Conservation (phyloP, 2,329 filamentous ascomycete genomes). For the Botrytis aclada region DNA sequence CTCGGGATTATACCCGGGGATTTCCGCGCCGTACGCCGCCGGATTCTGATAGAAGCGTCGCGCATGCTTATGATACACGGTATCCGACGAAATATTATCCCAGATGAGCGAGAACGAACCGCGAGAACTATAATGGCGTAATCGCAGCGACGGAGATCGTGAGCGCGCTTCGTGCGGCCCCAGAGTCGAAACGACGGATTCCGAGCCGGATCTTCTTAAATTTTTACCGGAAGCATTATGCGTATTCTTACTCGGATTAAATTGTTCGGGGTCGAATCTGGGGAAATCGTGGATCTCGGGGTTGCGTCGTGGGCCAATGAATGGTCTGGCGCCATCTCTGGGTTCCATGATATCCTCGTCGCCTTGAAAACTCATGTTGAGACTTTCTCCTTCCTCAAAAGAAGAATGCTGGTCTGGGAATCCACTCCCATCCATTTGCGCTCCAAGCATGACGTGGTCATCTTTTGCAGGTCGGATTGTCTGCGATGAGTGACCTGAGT, state of each 20-base stretch:
- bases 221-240: neutral
- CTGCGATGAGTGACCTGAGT: neutral
- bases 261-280: neutral
- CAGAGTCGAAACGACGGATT: neutral
- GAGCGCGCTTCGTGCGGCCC: neutral
- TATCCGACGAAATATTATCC: slow-evolving; percentile 8
- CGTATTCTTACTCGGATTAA: neutral
- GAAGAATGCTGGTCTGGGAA: neutral
- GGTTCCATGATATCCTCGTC: neutral
- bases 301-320: neutral
- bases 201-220: neutral
- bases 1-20: slow-evolving; percentile 2
- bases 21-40: neutral
- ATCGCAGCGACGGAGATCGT: neutral
- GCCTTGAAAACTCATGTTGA: neutral
- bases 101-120: slow-evolving; percentile 7
- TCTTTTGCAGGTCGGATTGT: neutral
- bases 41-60: slow-evolving; percentile 9
- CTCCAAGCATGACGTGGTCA: neutral
- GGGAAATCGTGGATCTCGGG: slow-evolving; percentile 7
- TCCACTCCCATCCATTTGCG: neutral
- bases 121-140: neutral
- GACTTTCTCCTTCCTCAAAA: neutral
- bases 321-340: neutral
- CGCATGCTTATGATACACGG: slow-evolving; percentile 12